Conservation (phyloP, 192 early-diverging fungal species). For the Nowakowskiella sp. region DNA sequence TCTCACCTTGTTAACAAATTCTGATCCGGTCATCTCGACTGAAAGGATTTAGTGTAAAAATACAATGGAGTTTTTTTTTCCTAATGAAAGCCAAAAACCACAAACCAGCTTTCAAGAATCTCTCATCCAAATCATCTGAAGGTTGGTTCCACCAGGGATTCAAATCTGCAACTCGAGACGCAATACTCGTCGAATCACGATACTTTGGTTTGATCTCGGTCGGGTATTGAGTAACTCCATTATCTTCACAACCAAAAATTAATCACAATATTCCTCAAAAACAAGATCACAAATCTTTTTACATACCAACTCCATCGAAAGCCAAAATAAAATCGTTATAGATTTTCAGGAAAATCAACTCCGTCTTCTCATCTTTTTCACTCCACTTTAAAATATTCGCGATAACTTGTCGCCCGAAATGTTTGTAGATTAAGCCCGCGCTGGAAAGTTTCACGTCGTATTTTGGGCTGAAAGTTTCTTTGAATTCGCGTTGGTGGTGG, state of each 20-base stretch:
- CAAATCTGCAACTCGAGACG: slow-evolving; percentile 69
- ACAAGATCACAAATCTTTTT: slow-evolving; percentile 1
- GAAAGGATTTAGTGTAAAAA: slow-evolving; percentile 15
- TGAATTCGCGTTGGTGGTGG: slow-evolving; percentile 92
- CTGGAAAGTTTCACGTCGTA: slow-evolving; percentile 78
- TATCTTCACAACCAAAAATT: slow-evolving; percentile 81
- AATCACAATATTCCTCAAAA: background rate
- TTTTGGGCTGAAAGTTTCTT: slow-evolving; percentile 69
- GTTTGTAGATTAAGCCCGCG: slow-evolving; percentile 96
- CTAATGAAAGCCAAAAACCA: background rate
- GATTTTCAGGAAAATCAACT: slow-evolving; percentile 69
- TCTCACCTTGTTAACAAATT: slow-evolving; percentile 57
- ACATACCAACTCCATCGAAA: background rate
- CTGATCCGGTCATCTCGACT: slow-evolving; percentile 67
- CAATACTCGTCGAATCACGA: slow-evolving; percentile 71
- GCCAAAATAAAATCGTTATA: slow-evolving; percentile 61
- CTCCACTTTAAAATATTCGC: slow-evolving; percentile 42
- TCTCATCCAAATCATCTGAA: slow-evolving; percentile 54
- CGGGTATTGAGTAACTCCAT: slow-evolving; percentile 86
- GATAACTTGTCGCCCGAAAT: slow-evolving; percentile 84
- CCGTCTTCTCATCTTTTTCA: slow-evolving; percentile 44
- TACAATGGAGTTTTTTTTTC: background rate
- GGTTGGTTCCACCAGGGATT: slow-evolving; percentile 95
- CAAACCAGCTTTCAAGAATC: slow-evolving; percentile 41
- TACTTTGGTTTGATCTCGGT: slow-evolving; percentile 70